These are phyloP conservation scores for Penicillium sp. DNA, from an alignment of 2,329 filamentous ascomycete species.

Conservation along the genomic window DNA sequence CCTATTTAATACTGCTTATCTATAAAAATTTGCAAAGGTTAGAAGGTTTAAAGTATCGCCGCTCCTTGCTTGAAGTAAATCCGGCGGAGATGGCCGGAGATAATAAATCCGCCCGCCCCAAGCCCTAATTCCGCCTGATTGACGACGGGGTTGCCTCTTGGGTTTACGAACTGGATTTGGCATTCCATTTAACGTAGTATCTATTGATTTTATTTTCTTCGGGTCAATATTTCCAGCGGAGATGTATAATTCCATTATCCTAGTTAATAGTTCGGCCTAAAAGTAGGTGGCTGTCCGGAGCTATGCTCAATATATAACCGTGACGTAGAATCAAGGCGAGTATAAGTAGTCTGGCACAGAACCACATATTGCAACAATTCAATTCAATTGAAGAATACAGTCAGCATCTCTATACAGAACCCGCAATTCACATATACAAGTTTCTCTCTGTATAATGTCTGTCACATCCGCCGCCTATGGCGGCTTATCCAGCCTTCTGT, in stretches of 20 bases:
- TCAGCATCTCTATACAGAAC: too few species aligned
- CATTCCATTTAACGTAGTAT: too few species aligned
- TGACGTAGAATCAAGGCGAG: too few species aligned
- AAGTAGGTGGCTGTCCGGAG: neutral
- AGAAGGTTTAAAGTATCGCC: too few species aligned
- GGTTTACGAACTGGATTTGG: neutral
- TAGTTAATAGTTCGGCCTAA: neutral
- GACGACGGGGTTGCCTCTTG: neutral
- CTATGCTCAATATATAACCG: neutral
- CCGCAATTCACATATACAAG: too few species aligned
- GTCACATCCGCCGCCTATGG: conserved; percentile 6
- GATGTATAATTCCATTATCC: neutral
- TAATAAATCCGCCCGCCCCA: conserved; percentile 12
- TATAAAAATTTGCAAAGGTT: too few species aligned
- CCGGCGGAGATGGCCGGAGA: conserved; percentile 2
- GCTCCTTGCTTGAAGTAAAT: neutral
- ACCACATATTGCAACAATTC: too few species aligned
- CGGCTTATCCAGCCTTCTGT: conserved; percentile 1
- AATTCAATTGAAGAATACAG: too few species aligned
- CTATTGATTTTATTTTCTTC: neutral
- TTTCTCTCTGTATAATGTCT: conserved; percentile 12
- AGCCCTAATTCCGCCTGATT: neutral
- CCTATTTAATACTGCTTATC: too few species aligned
- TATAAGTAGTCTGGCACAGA: too few species aligned
- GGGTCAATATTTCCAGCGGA: neutral